Base-by-base conservation (phyloP, 1,139 yeast genomes). In the Komagataea norvegica region DNA sequence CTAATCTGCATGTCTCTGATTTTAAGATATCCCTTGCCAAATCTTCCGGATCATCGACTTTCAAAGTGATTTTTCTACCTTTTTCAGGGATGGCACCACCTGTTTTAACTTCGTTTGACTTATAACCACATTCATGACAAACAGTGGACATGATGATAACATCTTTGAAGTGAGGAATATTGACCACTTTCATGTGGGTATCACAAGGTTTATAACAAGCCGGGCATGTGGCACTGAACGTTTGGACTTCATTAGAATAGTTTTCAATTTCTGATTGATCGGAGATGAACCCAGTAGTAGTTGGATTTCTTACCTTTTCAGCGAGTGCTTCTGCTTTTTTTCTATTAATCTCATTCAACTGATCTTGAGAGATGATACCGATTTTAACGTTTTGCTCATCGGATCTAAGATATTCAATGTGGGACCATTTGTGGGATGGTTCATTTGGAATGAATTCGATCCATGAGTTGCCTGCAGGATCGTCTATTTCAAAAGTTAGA, bases 381-480 rank as follows among this genome's bases (percentile, higher is more conserved):
- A 93, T 74, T 44, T 71, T 74, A 27, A 83, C 87, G 56, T 87
- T 85, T 60, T 93, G 97, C 51, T 87, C 95, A 28, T 87, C 87
- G 4, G 94, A 75, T 64, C 99, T 75, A 52, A 74, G 65, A 61
- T 91, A 91, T 52, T 88, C 93, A 31, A 72, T 70, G 64, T 79
- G 83, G 21, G 94, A 74, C 96, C 97, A 89, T 58, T 88, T 87
- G 62, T 87, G 95, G 37, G 84, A 68, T 10, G 95, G 73, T 59
- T 89, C 96, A 40, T 85, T 89, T 16, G 97, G 97, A 42, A 75
- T 64, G 57, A 74, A 88, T 59, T 88, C 96, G 40, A 93, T 80
- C 95, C 96, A 93, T 2, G 97, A 89, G 64, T 93, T 91, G 16
- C 99, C 99, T 1, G 96, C 77, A 24, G 98, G 97, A 62, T 91